phyloP scores from a whole-genome alignment of 306 rosid genomes.

The peach (Prunus persica) region DNA sequence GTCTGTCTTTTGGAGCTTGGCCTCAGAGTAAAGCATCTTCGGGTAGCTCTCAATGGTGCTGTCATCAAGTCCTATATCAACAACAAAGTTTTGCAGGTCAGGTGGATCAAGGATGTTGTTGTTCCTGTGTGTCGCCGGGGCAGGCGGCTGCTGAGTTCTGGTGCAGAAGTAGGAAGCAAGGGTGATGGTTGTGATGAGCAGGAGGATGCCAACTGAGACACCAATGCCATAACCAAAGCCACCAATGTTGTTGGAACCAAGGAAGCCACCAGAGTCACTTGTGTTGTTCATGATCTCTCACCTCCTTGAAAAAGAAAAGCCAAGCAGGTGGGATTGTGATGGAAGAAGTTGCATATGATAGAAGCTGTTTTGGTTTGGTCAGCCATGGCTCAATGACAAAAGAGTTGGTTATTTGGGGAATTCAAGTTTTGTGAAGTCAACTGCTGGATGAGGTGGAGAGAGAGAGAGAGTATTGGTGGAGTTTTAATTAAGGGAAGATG shows the following conservation, averaged over 20 bases:
- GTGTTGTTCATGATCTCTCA: constrained; percentile 42
- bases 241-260: constrained; percentile 53
- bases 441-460: constrained; percentile 12
- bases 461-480: constrained; percentile 15
- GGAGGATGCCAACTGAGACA: constrained; percentile 72
- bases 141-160: constrained; percentile 28
- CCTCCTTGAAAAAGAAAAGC: background rate
- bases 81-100: constrained; percentile 35
- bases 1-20: constrained; percentile 43
- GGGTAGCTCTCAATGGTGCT: constrained; percentile 63
- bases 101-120: background rate
- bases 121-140: constrained; percentile 16
- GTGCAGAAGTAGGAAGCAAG: constrained; percentile 85
- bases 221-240: constrained; percentile 88
- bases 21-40: constrained; percentile 65
- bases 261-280: constrained; percentile 44
- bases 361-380: constrained; percentile 22
- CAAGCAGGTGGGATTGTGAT: constrained; percentile 5
- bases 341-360: constrained; percentile 4
- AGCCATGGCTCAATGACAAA: constrained; percentile 23
- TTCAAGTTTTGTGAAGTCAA: constrained; percentile 47
- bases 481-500: constrained; percentile 42
- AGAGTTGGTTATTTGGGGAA: constrained; percentile 28
- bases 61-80: constrained; percentile 75
- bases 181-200: constrained; percentile 80